Evolutionary conservation across 352 stramenopile species (phyloP), one percentile per base, ranked within the genome.

Genomic region (Lagenidium giganteum): DNA sequence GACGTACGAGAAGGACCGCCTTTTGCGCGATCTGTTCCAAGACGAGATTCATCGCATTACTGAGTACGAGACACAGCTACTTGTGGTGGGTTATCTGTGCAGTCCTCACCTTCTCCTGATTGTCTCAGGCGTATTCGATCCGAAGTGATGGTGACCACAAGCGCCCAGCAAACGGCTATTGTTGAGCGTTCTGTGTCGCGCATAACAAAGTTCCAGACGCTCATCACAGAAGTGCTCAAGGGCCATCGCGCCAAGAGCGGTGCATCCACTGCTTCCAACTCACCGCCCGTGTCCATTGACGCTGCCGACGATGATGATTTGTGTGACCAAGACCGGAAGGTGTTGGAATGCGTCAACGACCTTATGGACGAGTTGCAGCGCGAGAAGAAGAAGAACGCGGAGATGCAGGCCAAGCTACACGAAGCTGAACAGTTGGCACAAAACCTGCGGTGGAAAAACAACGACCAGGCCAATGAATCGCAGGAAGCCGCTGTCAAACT

Each of bases 261-360:
- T 29, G 23, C 3, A 14, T 18, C 23, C 25, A 47, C 17, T 11
- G 18, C 13, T 28, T n/a, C 44, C 14, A 4, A 34, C 12, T 44
- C 43, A 13, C 25, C n/a, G n/a, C n/a, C n/a, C n/a, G n/a, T n/a
- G n/a, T n/a, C n/a, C n/a, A n/a, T n/a, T n/a, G n/a, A n/a, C n/a
- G n/a, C 36, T 14, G 24, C 43, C 25, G 46, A 53, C 5, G 70
- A 73, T 22, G 68, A 80, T 29, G 70, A 68, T 42, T 57, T 86
- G 26, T 80, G 60, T 17, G 73, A 86, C 31, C 64, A 83, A 43
- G 73, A 86, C 35, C 70, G 70, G 7, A 80, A 86, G 47, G 54
- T 83, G 18, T 42, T 87, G 8, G 74, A 84, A 29, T 60, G 34
- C 27, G 52, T 84, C 11, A 61, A 47, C 2, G 70, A 87, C 12